A percentile compares a stretch with the other conserved stretches of the same genome.
Evolutionary conservation across 73 alveolate species (phyloP).

Genomic region (Paramecium pentaurelia): DNA sequence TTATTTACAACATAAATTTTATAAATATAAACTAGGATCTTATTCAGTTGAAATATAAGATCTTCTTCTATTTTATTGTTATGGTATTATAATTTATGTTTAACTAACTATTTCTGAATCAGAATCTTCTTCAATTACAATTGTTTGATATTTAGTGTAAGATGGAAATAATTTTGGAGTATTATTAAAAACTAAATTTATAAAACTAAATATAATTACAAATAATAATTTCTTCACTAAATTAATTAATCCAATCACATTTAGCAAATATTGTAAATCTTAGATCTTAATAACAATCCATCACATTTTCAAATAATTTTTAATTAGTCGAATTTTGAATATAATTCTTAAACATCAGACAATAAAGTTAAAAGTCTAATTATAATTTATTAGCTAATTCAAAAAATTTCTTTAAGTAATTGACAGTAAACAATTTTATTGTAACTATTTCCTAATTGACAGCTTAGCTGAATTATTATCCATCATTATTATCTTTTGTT

Average conservation of each 20-base stretch:
- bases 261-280: not conserved
- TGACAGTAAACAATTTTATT: not conserved
- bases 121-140: not conserved
- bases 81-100: not conserved
- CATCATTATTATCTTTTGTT: not conserved
- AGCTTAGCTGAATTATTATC: not conserved
- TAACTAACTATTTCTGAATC: not conserved
- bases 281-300: not conserved
- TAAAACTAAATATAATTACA: not conserved
- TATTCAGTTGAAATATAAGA: not conserved
- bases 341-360: not conserved
- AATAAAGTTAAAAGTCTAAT: not conserved
- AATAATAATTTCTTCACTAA: not conserved
- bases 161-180: constrained; percentile 13
- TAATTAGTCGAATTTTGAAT: not conserved
- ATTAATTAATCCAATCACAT: not conserved
- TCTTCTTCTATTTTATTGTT: not conserved
- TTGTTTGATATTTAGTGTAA: not conserved
- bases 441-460: not conserved
- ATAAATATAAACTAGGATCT: not conserved
- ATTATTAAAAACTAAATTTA: not conserved
- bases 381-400: not conserved
- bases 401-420: not conserved
- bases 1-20: not conserved
- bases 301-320: not conserved